phyloP scores from a whole-genome alignment of 495 filamentous ascomycete genomes.

The Tuber aestivum region DNA sequence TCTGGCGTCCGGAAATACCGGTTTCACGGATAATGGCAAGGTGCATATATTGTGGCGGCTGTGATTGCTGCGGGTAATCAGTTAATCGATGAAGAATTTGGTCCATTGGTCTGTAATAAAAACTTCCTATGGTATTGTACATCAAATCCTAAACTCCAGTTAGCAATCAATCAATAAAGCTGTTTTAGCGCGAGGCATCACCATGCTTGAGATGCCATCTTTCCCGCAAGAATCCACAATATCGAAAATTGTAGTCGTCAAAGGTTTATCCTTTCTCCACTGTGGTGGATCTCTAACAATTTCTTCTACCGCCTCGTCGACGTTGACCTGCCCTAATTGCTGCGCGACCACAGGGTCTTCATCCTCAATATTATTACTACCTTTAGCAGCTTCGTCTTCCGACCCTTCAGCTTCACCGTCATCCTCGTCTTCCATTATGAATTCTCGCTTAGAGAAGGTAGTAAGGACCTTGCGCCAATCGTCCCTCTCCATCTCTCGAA shows the following conservation, averaged over 20 bases:
- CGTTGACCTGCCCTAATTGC: slow-evolving; percentile 27
- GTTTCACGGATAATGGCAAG: slow-evolving; percentile 60
- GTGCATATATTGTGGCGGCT: slow-evolving; percentile 59
- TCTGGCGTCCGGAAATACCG: slow-evolving; percentile 49
- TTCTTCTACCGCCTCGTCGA: slow-evolving; percentile 40
- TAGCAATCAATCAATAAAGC: neutral
- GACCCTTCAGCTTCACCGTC: slow-evolving; percentile 45
- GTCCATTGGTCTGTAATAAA: slow-evolving; percentile 58
- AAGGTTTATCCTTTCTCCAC: slow-evolving; percentile 53
- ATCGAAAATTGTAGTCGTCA: slow-evolving; percentile 55
- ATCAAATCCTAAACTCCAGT: slow-evolving; percentile 48
- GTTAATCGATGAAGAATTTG: slow-evolving; percentile 52
- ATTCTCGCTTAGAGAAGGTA: slow-evolving; percentile 35
- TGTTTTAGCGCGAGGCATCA: slow-evolving; percentile 39
- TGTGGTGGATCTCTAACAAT: slow-evolving; percentile 46
- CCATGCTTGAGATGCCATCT: slow-evolving; percentile 51
- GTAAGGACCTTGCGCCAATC: slow-evolving; percentile 59
- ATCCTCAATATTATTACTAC: slow-evolving; percentile 43
- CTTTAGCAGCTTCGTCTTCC: slow-evolving; percentile 36
- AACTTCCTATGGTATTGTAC: slow-evolving; percentile 49
- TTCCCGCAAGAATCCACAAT: slow-evolving; percentile 50
- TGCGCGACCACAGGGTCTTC: slow-evolving; percentile 42
- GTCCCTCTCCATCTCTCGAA: slow-evolving; percentile 62
- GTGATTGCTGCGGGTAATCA: slow-evolving; percentile 56
- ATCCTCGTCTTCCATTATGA: slow-evolving; percentile 43